phyloP scores from a whole-genome alignment of 768 basidiomycete species.

The Lentinula boryana region DNA sequence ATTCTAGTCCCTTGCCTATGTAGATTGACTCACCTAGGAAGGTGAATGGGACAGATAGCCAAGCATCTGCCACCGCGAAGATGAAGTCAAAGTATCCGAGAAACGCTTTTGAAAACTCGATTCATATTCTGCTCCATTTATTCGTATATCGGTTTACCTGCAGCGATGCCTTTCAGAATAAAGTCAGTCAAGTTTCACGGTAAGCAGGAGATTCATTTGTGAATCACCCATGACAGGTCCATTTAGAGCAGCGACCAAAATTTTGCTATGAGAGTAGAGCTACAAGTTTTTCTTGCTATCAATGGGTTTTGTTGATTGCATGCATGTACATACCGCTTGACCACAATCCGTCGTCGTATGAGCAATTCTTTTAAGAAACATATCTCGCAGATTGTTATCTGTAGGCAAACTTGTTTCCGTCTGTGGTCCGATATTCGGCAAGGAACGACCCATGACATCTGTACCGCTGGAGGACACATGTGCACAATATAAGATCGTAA shows the following conservation, averaged over 20 bases:
- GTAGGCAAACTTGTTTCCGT: not conserved
- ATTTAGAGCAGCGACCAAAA: slow-evolving; percentile 66
- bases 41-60: slow-evolving; percentile 63
- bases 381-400: slow-evolving; percentile 33
- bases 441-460: slow-evolving; percentile 35
- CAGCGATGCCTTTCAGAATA: slow-evolving; percentile 48
- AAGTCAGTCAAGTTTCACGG: not conserved
- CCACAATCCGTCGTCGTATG: slow-evolving; percentile 54
- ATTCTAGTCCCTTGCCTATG: not conserved
- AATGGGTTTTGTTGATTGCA: not conserved
- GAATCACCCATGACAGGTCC: slow-evolving; percentile 67
- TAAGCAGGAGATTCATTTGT: not conserved
- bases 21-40: slow-evolving; percentile 43
- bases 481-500: not conserved
- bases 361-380: slow-evolving; percentile 39
- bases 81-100: slow-evolving; percentile 76
- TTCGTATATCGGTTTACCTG: slow-evolving; percentile 33
- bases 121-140: not conserved
- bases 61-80: slow-evolving; percentile 54
- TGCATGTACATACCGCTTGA: slow-evolving; percentile 44
- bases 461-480: slow-evolving; percentile 42
- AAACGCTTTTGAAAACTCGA: slow-evolving; percentile 35
- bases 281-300: slow-evolving; percentile 14
- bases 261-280: slow-evolving; percentile 66
- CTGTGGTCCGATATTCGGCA: slow-evolving; percentile 4